These are phyloP conservation scores for Cladophialophora immunda DNA, from an alignment of 2,329 filamentous ascomycete genomes.

Conservation along the genomic window DNA sequence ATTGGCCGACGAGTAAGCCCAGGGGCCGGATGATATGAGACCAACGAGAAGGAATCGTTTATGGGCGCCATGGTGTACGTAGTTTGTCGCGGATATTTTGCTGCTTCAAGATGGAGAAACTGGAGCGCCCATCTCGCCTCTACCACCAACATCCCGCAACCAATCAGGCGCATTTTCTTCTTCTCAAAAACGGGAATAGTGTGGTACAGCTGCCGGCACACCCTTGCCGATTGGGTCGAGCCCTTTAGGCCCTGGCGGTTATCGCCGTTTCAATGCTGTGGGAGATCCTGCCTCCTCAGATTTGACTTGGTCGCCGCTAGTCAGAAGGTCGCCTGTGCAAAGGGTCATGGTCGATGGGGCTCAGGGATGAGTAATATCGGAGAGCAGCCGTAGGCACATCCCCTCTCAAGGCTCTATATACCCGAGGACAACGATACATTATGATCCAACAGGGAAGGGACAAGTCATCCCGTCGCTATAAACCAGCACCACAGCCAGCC, in stretches of 20 bases:
- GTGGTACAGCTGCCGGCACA: background rate
- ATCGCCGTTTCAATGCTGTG: conserved; percentile 8
- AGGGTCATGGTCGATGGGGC: conserved; percentile 3
- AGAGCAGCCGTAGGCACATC: conserved; percentile 9
- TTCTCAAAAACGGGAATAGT: conserved; percentile 36
- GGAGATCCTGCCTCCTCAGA: conserved; percentile 1
- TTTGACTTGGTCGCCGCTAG: background rate
- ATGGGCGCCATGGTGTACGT: background rate
- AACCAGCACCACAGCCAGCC: background rate
- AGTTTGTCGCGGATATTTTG: conserved; percentile 5
- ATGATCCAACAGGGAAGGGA: conserved; percentile 1
- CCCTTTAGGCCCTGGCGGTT: background rate
- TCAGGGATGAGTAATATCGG: conserved; percentile 22
- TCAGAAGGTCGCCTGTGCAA: background rate
- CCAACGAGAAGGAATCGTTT: conserved; percentile 11
- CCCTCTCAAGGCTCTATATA: conserved; percentile 18
- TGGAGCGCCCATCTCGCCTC: background rate
- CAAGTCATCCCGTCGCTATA: conserved; percentile 2
- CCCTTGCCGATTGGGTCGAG: conserved; percentile 15
- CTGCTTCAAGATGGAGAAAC: background rate
- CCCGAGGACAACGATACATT: conserved; percentile 18
- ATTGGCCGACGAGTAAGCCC: conserved; percentile 6
- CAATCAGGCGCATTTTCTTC: conserved; percentile 29
- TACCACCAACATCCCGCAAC: background rate
- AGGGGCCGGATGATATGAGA: conserved; percentile 11